Evolutionary conservation across 768 basidiomycete genomes (phyloP), one percentile per base, ranked within the genome.

Genomic region (Kwoniella newhampshirensis): DNA sequence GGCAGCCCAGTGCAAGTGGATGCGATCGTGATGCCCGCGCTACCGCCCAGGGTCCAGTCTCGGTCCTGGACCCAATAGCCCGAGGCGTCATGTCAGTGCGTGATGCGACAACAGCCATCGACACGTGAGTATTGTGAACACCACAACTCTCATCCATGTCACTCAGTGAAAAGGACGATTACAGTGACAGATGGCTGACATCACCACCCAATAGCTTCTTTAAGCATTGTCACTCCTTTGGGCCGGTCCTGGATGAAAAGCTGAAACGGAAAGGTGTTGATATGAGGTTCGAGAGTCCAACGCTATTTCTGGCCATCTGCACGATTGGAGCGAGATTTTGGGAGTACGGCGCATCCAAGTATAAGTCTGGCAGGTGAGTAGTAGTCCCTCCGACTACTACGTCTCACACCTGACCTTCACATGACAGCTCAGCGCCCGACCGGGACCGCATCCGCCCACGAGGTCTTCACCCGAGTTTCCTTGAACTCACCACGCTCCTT

Each of bases 241-340:
- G 21, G 25, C 25, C 30, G 3, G 26, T 50, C 4, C 27, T 50
- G 40, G 40, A 42, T n/a, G 40, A n/a, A n/a, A 42, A 42, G 40
- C 40, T 42, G 6, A 42, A n/a, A n/a, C 6, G 17, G 40, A 23
- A 42, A 13, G 32, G 48, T 11, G n/a, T 50, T 11, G 8, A 20
- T 4, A 11, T 50, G 30, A 27, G 48, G 35, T 11, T 18, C 30
- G 18, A 20, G 12, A 20, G 18, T 35, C 48, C 48, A 4, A n/a
- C 48, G 9, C 18, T 50, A 18, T 32, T 28, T 18, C 27, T 50
- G 9, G 17, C 48, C 4, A 30, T 50, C n/a, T 50, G 48, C 20
- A 28, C 48, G 3, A 35, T 50, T 36, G 48, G 48, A 28, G 48
- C 48, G 23, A 26, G 48, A 28, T 50, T 50, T 18, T 50, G 48